Conservation (phyloP, 2,329 filamentous ascomycete genomes). For the Chaetomium olivaceum region DNA sequence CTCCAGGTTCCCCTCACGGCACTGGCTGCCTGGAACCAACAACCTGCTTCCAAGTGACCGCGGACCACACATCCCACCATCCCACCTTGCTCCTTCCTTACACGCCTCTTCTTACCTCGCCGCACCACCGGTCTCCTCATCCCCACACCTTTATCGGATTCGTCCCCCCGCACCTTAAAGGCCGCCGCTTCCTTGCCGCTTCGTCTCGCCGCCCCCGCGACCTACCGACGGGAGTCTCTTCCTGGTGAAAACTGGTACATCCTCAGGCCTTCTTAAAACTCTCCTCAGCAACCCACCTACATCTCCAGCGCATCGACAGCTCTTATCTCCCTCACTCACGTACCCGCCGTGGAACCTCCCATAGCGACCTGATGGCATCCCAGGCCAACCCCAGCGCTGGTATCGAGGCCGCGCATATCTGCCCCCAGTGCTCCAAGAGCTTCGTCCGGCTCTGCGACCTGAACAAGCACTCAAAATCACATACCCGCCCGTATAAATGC, state of each 20-base stretch:
- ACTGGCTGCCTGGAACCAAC: conserved; percentile 21
- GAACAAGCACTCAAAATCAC: conserved; percentile 75
- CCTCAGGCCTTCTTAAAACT: neutral
- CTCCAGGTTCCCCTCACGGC: conserved; percentile 20
- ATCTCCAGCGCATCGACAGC: neutral
- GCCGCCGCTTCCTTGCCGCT: neutral
- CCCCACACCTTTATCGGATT: conserved; percentile 11
- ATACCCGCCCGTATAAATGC: conserved; percentile 77
- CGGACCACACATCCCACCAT: conserved; percentile 16
- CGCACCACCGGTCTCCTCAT: neutral
- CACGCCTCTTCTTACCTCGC: conserved; percentile 4
- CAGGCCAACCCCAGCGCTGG: conserved; percentile 9
- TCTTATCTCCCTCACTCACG: neutral
- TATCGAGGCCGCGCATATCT: conserved; percentile 25
- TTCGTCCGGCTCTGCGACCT: conserved; percentile 39
- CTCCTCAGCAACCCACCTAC: neutral
- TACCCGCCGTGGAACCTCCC: neutral
- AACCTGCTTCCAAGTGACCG: neutral
- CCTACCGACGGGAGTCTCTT: neutral
- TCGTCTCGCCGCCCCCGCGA: neutral
- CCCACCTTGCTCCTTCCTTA: neutral
- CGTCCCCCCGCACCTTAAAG: neutral
- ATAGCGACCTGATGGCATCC: conserved; percentile 23
- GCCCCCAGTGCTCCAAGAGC: conserved; percentile 34
- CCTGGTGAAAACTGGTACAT: neutral